phyloP scores from a whole-genome alignment of 441 rosid genomes.

The Aquilaria agallochum region DNA sequence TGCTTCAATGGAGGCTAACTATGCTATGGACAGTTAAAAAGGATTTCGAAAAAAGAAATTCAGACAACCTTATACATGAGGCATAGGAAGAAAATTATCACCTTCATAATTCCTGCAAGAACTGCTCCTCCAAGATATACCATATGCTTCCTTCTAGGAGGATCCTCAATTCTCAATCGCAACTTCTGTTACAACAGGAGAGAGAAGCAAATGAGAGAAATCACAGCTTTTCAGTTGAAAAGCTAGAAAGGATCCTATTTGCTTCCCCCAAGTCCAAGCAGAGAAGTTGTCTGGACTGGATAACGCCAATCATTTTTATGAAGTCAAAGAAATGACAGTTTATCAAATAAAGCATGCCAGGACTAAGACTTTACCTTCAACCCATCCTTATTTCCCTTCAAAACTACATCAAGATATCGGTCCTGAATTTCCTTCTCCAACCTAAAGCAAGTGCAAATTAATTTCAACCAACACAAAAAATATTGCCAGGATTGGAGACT shows the following conservation, averaged over 20 bases:
- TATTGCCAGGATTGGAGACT: too few species aligned
- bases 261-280: too few species aligned
- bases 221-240: neutral
- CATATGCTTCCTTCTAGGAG: slow-evolving; percentile 96
- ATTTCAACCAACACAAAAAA: neutral
- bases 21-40: too few species aligned
- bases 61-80: too few species aligned
- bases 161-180: slow-evolving; percentile 86
- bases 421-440: slow-evolving; percentile 93
- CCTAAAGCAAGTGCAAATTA: slow-evolving; percentile 42
- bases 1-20: too few species aligned
- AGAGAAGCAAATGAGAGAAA: slow-evolving; percentile 1
- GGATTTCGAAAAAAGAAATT: too few species aligned
- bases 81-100: slow-evolving; percentile 6
- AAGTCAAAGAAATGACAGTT: neutral
- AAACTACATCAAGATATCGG: slow-evolving; percentile 81
- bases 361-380: slow-evolving; percentile 54
- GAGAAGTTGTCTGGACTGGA: too few species aligned
- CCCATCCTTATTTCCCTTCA: slow-evolving; percentile 95
- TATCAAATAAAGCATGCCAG: neutral
- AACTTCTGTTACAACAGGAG: slow-evolving; percentile 52
- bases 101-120: slow-evolving; percentile 99
- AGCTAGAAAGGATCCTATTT: too few species aligned
- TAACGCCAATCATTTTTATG: neutral
- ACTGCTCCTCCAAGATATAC: slow-evolving; percentile 98